Percentiles rank a stretch among this genome's conserved stretches.
Conservation (phyloP, 2,329 filamentous ascomycete genomes). For the Monosporascus sp. region DNA sequence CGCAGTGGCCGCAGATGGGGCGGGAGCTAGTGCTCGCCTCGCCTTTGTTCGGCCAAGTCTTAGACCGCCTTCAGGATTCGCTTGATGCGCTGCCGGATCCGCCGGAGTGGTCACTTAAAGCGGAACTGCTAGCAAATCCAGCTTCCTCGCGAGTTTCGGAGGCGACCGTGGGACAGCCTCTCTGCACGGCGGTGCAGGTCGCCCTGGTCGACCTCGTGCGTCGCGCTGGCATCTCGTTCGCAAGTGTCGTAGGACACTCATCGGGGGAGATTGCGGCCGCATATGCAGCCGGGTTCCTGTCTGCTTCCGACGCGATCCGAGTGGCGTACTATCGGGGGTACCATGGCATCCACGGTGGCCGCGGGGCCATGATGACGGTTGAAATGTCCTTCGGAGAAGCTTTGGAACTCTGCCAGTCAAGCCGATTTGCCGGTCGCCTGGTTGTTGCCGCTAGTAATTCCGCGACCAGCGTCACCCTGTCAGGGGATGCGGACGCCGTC, state of each 20-base stretch:
- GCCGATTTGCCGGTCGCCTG: neutral
- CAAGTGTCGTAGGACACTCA: conserved; percentile 40
- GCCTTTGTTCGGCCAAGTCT: neutral
- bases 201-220: conserved; percentile 22
- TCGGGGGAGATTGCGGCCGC: conserved; percentile 46
- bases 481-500: neutral
- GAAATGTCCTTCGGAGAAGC: neutral
- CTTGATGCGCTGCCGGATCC: conserved; percentile 14
- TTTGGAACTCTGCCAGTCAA: neutral
- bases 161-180: conserved; percentile 25
- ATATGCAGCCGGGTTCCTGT: conserved; percentile 41
- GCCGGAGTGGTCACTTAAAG: conserved; percentile 21
- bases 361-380: neutral
- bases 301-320: conserved; percentile 33
- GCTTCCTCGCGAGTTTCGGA: conserved; percentile 10
- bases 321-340: conserved; percentile 42
- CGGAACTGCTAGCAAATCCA: conserved; percentile 13
- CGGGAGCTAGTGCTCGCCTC: conserved; percentile 8
- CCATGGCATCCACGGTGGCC: conserved; percentile 35
- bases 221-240: conserved; percentile 26
- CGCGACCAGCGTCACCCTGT: neutral
- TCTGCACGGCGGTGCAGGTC: conserved; percentile 26
- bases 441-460: neutral
- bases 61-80: conserved; percentile 15
- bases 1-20: conserved; percentile 24